These are phyloP conservation scores for Penicillium ochrochloron DNA, from an alignment of 495 filamentous ascomycete genomes.

Conservation along the genomic window DNA sequence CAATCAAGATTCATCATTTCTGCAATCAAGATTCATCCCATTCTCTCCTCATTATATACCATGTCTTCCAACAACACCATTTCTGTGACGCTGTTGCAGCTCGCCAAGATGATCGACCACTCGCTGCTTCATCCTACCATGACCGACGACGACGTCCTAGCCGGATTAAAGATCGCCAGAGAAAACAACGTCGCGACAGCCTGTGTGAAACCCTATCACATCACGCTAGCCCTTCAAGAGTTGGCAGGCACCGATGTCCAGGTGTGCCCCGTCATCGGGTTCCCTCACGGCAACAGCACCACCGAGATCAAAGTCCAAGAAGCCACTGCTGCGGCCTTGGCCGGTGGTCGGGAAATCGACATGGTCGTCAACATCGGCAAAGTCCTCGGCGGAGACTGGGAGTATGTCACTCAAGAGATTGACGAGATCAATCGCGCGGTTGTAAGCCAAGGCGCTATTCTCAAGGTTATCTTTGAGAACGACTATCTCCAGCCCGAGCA, in stretches of 20 bases:
- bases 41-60: background rate
- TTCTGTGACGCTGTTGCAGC: conserved; percentile 53
- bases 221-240: conserved; percentile 50
- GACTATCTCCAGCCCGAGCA: conserved; percentile 53
- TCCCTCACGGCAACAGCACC: conserved; percentile 62
- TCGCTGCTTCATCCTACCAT: conserved; percentile 64
- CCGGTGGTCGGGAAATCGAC: conserved; percentile 59
- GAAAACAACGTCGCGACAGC: conserved; percentile 57
- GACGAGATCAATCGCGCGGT: conserved; percentile 52
- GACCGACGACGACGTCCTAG: conserved; percentile 57
- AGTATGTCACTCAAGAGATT: conserved; percentile 57
- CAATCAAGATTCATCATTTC: background rate
- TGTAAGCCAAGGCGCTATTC: conserved; percentile 39
- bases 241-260: conserved; percentile 53
- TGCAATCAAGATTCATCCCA: background rate
- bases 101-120: conserved; percentile 65
- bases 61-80: conserved; percentile 36
- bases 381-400: conserved; percentile 58
- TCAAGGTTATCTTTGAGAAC: conserved; percentile 66
- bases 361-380: conserved; percentile 65
- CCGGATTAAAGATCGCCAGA: conserved; percentile 52
- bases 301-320: conserved; percentile 58
- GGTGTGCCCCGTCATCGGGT: conserved; percentile 61
- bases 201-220: conserved; percentile 59
- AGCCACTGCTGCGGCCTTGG: conserved; percentile 49